phyloP scores from a whole-genome alignment of 2,329 filamentous ascomycete species.

The Lomentospora prolificans region DNA sequence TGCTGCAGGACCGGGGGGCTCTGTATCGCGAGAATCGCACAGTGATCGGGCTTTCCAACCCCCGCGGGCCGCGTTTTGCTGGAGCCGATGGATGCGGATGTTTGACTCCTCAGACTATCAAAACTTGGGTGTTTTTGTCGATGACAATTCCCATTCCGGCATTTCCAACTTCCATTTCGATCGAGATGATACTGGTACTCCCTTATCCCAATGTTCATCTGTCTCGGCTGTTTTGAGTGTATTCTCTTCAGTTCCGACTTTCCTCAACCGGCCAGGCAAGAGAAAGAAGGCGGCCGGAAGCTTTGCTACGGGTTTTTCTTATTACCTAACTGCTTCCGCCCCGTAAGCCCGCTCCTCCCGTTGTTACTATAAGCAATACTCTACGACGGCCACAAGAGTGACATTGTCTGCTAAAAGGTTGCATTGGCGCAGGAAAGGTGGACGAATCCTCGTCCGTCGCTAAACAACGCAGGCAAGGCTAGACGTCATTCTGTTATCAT shows the following conservation, averaged over 20 bases:
- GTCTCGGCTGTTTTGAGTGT: too few relatives aligned
- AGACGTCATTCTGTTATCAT: not conserved
- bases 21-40: not conserved
- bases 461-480: not conserved
- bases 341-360: not conserved
- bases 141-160: not conserved
- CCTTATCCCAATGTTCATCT: not conserved
- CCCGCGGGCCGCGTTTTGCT: not conserved
- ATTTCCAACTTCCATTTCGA: not conserved
- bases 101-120: too few relatives aligned
- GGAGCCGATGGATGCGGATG: not conserved
- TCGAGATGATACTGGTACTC: not conserved
- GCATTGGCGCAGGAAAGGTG: not conserved
- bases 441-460: not conserved
- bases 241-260: not conserved
- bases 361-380: not conserved
- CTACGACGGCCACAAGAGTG: not conserved
- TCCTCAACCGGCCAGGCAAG: not conserved
- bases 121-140: not conserved
- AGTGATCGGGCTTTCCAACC: not conserved
- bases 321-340: too few relatives aligned
- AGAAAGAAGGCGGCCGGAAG: not conserved
- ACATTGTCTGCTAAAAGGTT: not conserved
- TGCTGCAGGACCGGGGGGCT: not conserved
- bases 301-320: too few relatives aligned